Evolutionary conservation across 2,329 filamentous ascomycete genomes (phyloP).

Genomic region (Lomentospora prolificans): DNA sequence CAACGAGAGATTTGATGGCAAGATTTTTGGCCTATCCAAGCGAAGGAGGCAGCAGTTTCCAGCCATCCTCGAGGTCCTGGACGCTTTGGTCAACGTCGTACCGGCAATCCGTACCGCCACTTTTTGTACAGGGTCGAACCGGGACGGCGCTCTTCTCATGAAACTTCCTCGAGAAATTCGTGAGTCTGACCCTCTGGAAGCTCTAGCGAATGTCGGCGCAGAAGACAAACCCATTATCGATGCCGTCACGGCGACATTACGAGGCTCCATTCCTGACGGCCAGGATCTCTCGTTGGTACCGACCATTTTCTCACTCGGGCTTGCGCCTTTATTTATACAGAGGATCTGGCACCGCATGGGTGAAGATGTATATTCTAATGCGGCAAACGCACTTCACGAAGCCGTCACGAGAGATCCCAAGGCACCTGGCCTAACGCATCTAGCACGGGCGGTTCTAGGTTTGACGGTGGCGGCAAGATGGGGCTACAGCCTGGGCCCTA

Average conservation of each 20-base stretch:
- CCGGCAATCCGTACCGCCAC: conserved; percentile 63
- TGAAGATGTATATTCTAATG: conserved; percentile 40
- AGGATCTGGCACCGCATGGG: conserved; percentile 44
- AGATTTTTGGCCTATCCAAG: conserved; percentile 70
- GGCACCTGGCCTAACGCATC: conserved; percentile 64
- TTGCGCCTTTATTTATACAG: conserved; percentile 34
- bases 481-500: conserved; percentile 48
- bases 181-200: conserved; percentile 52
- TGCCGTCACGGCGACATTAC: conserved; percentile 27
- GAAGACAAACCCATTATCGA: conserved; percentile 22
- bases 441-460: conserved; percentile 59
- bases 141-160: conserved; percentile 73
- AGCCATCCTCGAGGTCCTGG: conserved; percentile 72
- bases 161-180: conserved; percentile 50
- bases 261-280: conserved; percentile 30
- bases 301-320: conserved; percentile 31
- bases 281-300: conserved; percentile 25
- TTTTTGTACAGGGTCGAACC: conserved; percentile 81
- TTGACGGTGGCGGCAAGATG: conserved; percentile 66
- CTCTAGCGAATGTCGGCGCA: conserved; percentile 19
- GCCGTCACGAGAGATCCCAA: conserved; percentile 60
- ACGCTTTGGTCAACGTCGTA: conserved; percentile 59
- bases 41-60: conserved; percentile 72
- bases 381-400: conserved; percentile 61
- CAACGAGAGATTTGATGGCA: conserved; percentile 39